A percentile compares a stretch with the other conserved stretches of the same genome.
Conservation (phyloP, 306 rosid genomes). For the Styphnolobium japonicum region DNA sequence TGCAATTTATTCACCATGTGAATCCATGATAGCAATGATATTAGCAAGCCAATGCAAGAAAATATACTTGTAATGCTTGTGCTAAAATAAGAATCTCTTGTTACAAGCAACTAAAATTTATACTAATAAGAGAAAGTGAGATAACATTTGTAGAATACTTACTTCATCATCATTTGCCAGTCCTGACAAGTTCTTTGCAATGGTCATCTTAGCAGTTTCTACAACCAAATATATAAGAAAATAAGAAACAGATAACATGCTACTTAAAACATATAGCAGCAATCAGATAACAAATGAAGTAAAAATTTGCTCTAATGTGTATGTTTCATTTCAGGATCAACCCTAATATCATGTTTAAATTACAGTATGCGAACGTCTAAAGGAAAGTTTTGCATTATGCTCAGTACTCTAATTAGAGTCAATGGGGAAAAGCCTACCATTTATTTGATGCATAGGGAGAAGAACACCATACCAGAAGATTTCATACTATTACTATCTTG, state of each 20-base stretch:
- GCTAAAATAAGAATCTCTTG: neutral
- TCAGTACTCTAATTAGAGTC: neutral
- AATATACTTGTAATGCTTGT: neutral
- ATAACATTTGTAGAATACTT: constrained; percentile 18
- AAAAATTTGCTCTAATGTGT: constrained; percentile 1
- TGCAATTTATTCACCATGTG: neutral
- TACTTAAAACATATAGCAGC: constrained; percentile 14
- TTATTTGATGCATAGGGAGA: neutral
- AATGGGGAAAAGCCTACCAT: neutral
- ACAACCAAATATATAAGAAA: constrained; percentile 22
- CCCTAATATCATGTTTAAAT: constrained; percentile 14
- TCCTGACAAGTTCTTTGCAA: constrained; percentile 21
- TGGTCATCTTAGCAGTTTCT: constrained; percentile 33
- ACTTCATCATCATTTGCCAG: constrained; percentile 48
- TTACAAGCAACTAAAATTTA: neutral
- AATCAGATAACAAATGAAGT: neutral
- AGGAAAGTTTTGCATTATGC: neutral
- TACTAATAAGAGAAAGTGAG: neutral
- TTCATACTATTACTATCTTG: constrained; percentile 36
- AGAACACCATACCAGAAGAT: constrained; percentile 40
- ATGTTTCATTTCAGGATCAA: neutral
- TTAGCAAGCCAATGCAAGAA: constrained; percentile 5
- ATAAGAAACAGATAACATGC: constrained; percentile 22
- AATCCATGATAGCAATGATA: constrained; percentile 14
- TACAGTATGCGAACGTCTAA: neutral